These are phyloP conservation scores for Septoria linicola DNA, from an alignment of 2,329 filamentous ascomycete species.

Conservation along the genomic window DNA sequence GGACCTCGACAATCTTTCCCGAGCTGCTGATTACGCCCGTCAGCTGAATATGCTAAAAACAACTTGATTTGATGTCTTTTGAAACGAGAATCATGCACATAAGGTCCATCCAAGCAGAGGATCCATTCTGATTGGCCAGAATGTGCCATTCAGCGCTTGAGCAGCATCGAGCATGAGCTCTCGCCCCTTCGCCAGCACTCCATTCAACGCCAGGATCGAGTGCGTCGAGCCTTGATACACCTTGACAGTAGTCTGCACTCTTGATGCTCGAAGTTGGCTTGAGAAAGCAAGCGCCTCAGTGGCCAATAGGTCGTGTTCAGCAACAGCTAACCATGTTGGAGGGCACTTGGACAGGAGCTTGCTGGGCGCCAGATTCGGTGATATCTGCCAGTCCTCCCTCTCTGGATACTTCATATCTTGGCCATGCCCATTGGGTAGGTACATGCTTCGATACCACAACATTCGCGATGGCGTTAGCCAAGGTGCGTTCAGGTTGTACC, in stretches of 20 bases:
- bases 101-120: constrained; percentile 15
- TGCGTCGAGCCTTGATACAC: constrained; percentile 26
- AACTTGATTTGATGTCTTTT: too few relatives aligned
- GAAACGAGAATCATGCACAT: too few relatives aligned
- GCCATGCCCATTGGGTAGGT: constrained; percentile 15
- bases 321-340: constrained; percentile 25
- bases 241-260: constrained; percentile 21
- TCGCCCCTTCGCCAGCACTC: constrained; percentile 19
- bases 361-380: constrained; percentile 22
- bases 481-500: constrained; percentile 25
- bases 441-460: constrained; percentile 26
- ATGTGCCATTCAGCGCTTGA: constrained; percentile 17
- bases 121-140: constrained; percentile 21
- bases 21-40: too few relatives aligned
- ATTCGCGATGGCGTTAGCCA: constrained; percentile 24
- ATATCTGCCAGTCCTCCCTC: constrained; percentile 26
- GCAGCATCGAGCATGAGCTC: constrained; percentile 26
- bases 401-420: not conserved
- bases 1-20: too few relatives aligned
- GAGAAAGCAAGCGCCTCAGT: constrained; percentile 25
- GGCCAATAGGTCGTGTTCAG: constrained; percentile 24
- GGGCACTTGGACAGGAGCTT: constrained; percentile 25
- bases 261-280: constrained; percentile 16
- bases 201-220: constrained; percentile 22
- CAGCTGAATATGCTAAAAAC: too few relatives aligned